Base-by-base conservation (phyloP, 1,284 basidiomycete species). In the Meripilus lineatus region DNA sequence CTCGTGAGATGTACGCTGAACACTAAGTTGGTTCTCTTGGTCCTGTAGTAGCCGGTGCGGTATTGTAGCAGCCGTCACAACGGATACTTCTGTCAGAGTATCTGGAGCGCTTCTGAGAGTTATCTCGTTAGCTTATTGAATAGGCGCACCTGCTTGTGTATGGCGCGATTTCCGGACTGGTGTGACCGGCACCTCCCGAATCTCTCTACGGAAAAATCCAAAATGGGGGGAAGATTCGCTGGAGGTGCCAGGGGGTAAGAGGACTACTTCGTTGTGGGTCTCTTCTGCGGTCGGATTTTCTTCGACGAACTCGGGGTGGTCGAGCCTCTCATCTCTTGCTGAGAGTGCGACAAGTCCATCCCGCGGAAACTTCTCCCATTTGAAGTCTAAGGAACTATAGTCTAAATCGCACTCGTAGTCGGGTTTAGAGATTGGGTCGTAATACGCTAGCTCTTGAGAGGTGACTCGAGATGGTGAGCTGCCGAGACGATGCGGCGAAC, bases 351-450 rank as follows among this genome's bases (percentile, higher is more conserved):
- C 33, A 22, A 17, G 48, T 26, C 44, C 47, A 47, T 66, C 59
- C 38, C 65, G 63, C 45, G 71, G 58, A 49, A 77, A 79, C 13
- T 72, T 71, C 38, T 63, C 60, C 81, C 81, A 83, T 42, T 57
- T 67, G 51, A 84, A 84, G 51, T 76, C 74, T 3, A 81, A 59
- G 4, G 55, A 51, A 4, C 63, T 57, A 38, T 64, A 60, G 54
- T 71, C 67, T 40, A 70, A 45, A 18, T 59, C 53, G 13, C 54
- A 49, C 34, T 54, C 50, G 45, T 61, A 57, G 42, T 62, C 61
- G 41, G 60, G 62, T 40, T 62, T 54, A 24, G 64, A 55, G 26
- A 64, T 51, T 46, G 69, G 61, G 55, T 74, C 72, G 42, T 68
- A 72, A 32, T 58, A 53, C 22, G 67, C 62, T 32, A 72, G 69